Evolutionary conservation across 441 rosid species (phyloP).

Genomic region (Viola pubescens): DNA sequence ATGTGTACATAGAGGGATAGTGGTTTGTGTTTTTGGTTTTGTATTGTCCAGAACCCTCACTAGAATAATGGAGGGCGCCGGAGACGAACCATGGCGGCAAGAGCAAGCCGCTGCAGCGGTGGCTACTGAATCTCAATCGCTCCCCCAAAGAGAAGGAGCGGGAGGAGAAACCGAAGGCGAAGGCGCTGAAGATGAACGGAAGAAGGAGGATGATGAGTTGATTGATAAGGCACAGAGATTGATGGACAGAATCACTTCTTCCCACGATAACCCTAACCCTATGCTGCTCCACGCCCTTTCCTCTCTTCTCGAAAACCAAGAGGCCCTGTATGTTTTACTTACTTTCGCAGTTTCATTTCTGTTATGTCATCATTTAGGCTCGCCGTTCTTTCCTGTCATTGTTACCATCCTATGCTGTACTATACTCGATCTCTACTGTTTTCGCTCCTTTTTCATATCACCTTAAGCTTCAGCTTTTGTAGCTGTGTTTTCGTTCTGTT

Average conservation of each 20-base stretch:
- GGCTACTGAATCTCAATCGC: slow-evolving; percentile 1
- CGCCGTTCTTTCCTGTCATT: too few relatives aligned
- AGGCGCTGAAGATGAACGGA: slow-evolving; percentile 27
- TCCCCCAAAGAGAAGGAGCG: slow-evolving; percentile 15
- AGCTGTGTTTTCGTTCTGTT: too few relatives aligned
- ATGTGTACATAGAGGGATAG: too few relatives aligned
- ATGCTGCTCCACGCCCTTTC: slow-evolving; percentile 67
- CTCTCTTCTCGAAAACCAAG: slow-evolving; percentile 71
- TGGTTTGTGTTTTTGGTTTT: too few relatives aligned
- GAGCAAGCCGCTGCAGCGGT: neutral
- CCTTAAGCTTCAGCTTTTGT: too few relatives aligned
- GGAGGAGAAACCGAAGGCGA: slow-evolving; percentile 8
- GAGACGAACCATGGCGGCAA: slow-evolving; percentile 12
- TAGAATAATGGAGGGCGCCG: slow-evolving; percentile 3
- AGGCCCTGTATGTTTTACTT: slow-evolving; percentile 39
- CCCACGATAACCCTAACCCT: slow-evolving; percentile 76
- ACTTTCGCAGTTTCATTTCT: neutral
- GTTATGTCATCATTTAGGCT: neutral
- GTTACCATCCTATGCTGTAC: too few relatives aligned
- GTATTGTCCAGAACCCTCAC: too few relatives aligned
- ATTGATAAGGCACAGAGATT: slow-evolving; percentile 64
- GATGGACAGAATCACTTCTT: slow-evolving; percentile 73
- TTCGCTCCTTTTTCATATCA: too few relatives aligned
- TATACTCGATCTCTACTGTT: too few relatives aligned
- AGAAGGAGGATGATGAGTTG: slow-evolving; percentile 49